Base-by-base conservation (phyloP, 2,329 filamentous ascomycete species). In the Colletotrichum sp. region DNA sequence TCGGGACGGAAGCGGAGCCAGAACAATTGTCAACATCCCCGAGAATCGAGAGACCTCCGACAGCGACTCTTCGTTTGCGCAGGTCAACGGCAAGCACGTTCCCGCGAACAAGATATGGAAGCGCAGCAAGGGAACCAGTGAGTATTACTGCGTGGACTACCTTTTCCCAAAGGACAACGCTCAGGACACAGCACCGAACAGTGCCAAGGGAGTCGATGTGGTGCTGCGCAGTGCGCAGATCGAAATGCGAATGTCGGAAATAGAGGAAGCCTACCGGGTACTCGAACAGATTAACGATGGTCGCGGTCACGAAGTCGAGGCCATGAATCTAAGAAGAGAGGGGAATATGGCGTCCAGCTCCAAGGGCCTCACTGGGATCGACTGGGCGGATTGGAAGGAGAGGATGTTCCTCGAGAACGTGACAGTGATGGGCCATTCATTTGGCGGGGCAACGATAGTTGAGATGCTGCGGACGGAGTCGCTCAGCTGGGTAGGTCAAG, bases 351-450 rank as follows among this genome's bases (percentile, higher is more conserved):
- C 91, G 1, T 88, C 91, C 3, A 92, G 90, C 76, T 91, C 90
- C 1, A 84, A 88, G 60, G 92, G 91, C 0, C 84, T 94, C 0
- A 84, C 88, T 5, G 91, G 90, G 1, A 80, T 90, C 44, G 78
- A 87, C 68, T 94, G 92, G 92, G 77, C 81, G 0, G 82, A 85
- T 12, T 94, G 92, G 92, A 87, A 87, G 74, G 84, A 85, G 4
- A 84, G 90, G 4, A 89, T 94, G 75, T 87, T 90, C 71, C 83
- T 91, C 6, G 66, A 77, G 13, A 87, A 90, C 65, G 89, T 93
- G 22, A 94, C 91, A 2, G 87, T 90, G 74, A 90, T 93, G 78
- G 92, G 92, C 0, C 92, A 94, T 80, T 93, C 91, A 2, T 94
- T 94, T 78, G 92, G 92, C 22, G 92, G 91, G 4, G 92, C 92